A percentile compares a stretch with the other conserved stretches of the same genome.
These are phyloP conservation scores for Beauveria sp. DNA, from an alignment of 2,329 filamentous ascomycete genomes.

Conservation along the genomic window DNA sequence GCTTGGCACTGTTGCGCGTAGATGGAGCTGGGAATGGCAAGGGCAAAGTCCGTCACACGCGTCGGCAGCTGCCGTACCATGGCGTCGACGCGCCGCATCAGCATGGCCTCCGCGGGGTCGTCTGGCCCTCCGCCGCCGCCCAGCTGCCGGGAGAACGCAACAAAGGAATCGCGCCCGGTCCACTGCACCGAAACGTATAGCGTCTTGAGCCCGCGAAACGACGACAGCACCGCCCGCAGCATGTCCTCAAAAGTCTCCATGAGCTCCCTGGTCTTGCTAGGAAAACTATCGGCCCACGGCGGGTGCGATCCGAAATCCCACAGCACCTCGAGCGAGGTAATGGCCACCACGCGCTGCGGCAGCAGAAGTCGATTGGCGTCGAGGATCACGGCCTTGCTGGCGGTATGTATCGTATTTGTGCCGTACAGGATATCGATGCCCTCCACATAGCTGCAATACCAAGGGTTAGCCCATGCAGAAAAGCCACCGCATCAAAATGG, in stretches of 20 bases:
- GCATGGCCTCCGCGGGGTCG: background rate
- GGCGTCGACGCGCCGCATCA: constrained; percentile 14
- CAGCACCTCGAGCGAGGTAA: constrained; percentile 19
- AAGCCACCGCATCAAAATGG: background rate
- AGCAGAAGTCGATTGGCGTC: constrained; percentile 15
- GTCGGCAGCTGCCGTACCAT: constrained; percentile 16
- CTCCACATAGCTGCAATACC: constrained; percentile 19
- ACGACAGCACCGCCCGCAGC: constrained; percentile 13
- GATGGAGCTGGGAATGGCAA: constrained; percentile 18
- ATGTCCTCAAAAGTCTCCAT: constrained; percentile 13
- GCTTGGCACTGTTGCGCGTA: constrained; percentile 15
- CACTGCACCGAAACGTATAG: constrained; percentile 17
- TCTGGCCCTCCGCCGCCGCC: background rate
- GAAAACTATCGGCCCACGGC: constrained; percentile 11
- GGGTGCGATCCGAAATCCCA: constrained; percentile 16
- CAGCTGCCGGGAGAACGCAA: background rate
- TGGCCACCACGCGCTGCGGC: constrained; percentile 16
- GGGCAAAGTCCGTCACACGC: constrained; percentile 14
- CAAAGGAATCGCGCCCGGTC: background rate
- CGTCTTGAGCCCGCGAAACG: constrained; percentile 13
- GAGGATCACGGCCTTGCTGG: constrained; percentile 17
- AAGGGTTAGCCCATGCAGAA: background rate
- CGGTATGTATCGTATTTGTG: constrained; percentile 20
- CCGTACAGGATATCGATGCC: constrained; percentile 23
- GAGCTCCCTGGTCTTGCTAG: constrained; percentile 1